phyloP scores from a whole-genome alignment of 148 eudicot genomes.

The Heliosperma pusillum region DNA sequence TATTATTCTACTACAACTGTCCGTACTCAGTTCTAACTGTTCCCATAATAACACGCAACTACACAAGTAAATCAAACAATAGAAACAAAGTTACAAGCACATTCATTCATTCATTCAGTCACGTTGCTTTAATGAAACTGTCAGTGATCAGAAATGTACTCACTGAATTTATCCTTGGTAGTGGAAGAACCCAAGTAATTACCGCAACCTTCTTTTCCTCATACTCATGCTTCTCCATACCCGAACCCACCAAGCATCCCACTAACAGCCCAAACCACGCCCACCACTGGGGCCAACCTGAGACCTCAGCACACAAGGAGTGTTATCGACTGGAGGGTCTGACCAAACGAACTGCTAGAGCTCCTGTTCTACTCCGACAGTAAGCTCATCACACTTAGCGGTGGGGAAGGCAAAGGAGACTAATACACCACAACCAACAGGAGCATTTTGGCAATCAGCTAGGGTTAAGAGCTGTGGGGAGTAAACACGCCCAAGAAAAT shows the following conservation, averaged over 20 bases:
- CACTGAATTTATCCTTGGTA: constrained; percentile 44
- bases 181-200: constrained; percentile 20
- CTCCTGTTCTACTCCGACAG: constrained; percentile 21
- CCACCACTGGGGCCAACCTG: constrained; percentile 27
- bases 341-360: constrained; percentile 27
- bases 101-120: constrained; percentile 1
- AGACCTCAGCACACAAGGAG: constrained; percentile 41
- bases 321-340: too few relatives aligned
- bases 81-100: neutral
- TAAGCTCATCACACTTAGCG: too few relatives aligned
- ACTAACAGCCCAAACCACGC: constrained; percentile 43
- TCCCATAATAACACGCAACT: too few relatives aligned
- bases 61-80: neutral
- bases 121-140: neutral
- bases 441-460: too few relatives aligned
- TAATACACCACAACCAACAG: too few relatives aligned
- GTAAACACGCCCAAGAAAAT: too few relatives aligned
- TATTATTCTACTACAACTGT: too few relatives aligned
- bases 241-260: constrained; percentile 61
- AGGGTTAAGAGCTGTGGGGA: neutral
- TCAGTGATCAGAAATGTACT: constrained; percentile 39
- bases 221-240: constrained; percentile 50
- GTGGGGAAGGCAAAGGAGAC: too few relatives aligned
- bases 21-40: too few relatives aligned
- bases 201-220: constrained; percentile 46